Base-by-base conservation (phyloP, 805 yeast species). In the Candida wancherniae region DNA sequence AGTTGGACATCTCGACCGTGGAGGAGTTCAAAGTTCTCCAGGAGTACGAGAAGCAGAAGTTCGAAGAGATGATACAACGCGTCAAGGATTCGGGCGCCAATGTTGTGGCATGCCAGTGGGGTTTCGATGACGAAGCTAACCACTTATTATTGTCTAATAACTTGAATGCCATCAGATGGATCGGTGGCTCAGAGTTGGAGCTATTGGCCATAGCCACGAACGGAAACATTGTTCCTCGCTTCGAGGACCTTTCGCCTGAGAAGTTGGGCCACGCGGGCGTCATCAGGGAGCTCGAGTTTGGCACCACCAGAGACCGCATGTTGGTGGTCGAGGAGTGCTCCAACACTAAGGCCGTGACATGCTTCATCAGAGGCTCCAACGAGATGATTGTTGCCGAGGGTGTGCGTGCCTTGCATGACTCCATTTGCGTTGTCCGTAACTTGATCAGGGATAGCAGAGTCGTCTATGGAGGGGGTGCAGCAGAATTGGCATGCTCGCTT, bases 381-480 rank as follows among this genome's bases (percentile, higher is more conserved):
- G 88, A 84, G 61, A 94, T 92, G 98, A 86, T 94, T 50, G 90
- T 85, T 18, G 98, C 90, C 52, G 99, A 92, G 66, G 94, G 96
- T 31, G 77, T 84, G 44, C 81, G 99, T 58, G 97, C 98, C 1
- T 70, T 92, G 37, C 97, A 92, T 52, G 99, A 92, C 57, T 84
- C 98, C 6, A 67, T 92, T 36, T 90, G 98, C 66, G 99, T 94
- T 26, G 98, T 92, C 17, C 83, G 98, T 66, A 94, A 92, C 63
- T 74, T 92, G 55, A 81, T 94, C 30, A 77, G 80, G 50, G 97
- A 94, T 58, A 81, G 78, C 56, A 75, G 96, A 58, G 85, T 92
- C 26, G 97, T 94, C n/a, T 92, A 92, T 53, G 99, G 99, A 42
- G 99, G 99, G 48, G 99, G 99, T 46, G 95, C 98, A 14, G 94